These are phyloP conservation scores for Dryas integrifolia DNA, from an alignment of 331 rosid species.

Conservation along the genomic window DNA sequence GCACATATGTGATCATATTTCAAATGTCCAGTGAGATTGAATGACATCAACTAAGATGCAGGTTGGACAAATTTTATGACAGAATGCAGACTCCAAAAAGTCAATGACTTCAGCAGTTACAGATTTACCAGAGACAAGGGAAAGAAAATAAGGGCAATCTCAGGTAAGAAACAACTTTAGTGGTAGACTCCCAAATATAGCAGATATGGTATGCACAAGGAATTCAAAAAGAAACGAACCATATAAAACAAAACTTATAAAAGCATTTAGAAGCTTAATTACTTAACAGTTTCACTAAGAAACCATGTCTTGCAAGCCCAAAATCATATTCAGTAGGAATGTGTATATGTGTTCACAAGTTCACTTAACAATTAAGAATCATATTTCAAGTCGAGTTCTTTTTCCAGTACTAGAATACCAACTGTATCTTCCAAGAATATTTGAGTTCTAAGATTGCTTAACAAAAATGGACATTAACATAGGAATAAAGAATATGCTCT, in stretches of 20 bases:
- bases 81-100: not conserved
- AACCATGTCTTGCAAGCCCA: not conserved
- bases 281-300: no score
- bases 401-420: conserved; percentile 4
- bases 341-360: not conserved
- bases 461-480: not conserved
- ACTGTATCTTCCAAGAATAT: not conserved
- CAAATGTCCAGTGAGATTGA: not conserved
- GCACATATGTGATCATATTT: not conserved
- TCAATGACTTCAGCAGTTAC: not conserved
- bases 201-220: not conserved
- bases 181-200: not conserved
- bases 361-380: not conserved
- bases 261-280: not conserved
- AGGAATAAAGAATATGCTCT: not conserved
- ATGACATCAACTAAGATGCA: not conserved
- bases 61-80: not conserved
- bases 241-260: not conserved
- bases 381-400: not conserved
- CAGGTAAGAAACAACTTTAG: not conserved
- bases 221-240: not conserved
- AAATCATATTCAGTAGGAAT: not conserved
- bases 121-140: not conserved
- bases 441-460: not conserved
- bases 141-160: not conserved